Evolutionary conservation across 176 grass and related monocot species (phyloP), one percentile per base, ranked within the genome.

Genomic region (Cenchrus americanus): DNA sequence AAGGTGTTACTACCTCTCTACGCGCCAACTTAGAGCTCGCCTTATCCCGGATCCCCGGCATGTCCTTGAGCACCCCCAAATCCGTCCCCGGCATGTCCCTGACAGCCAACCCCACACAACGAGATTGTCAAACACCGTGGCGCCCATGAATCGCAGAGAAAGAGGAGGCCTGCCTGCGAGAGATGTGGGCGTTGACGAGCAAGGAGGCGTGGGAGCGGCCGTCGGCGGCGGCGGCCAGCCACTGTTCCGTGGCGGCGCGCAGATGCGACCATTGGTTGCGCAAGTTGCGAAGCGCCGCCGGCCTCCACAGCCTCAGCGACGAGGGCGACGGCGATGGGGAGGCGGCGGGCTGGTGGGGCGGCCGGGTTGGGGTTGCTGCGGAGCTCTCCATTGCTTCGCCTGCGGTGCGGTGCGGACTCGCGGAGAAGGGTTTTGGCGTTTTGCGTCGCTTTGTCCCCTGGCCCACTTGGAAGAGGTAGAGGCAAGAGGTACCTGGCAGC

Each of bases 191-290:
- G 61, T 99, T 99, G 30, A 93, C 85, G 22, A 99, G 61, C 11
- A 22, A 43, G 47, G 91, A 69, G 17, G 96, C 91, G 17, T 89
- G 89, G 53, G 79, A 88, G 49, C 77, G 85, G 14, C 78, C 89
- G 5, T 76, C 77, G 26, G 73, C 67, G 19, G 69, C 62, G 11
- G 91, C 87, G 15, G 47, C 66, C 51, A 92, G 26, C 91, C 89
- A 99, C 17, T 86, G 73, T 15, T 69, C 49, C 86, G 92, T 94
- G 55, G 82, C 63, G 5, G 79, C 54, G 5, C 57, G 47, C 61
- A 98, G 84, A 67, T 84, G 87, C 27, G 91, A 90, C 93, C 91
- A 98, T 73, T 96, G 91, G 62, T 98, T 98, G 62, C 87, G 87
- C 19, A 94, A 42, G 80, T 94, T 98, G 22, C 89, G 88, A 82